Conservation (phyloP, 345 rosid species). For the Eucalyptus tenuipes region DNA sequence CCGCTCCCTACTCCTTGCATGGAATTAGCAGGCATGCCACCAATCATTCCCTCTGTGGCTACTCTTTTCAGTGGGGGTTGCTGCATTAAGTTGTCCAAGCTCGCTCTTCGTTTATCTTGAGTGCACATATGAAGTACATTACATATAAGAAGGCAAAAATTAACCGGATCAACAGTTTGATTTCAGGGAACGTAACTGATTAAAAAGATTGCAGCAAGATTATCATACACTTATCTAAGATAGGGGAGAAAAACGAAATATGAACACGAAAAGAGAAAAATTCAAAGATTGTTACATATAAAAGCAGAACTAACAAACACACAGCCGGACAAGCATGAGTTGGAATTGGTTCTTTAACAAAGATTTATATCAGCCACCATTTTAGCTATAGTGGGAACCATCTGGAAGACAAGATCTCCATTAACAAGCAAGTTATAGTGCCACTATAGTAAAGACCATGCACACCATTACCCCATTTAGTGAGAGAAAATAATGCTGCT, state of each 20-base stretch:
- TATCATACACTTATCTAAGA: background rate
- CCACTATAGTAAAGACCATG: background rate
- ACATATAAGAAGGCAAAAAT: background rate
- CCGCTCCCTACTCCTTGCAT: constrained; percentile 30
- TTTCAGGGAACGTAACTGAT: background rate
- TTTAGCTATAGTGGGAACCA: background rate
- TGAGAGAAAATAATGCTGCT: background rate
- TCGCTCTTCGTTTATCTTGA: constrained; percentile 80
- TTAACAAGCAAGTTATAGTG: background rate
- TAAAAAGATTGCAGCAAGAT: background rate
- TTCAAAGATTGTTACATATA: background rate
- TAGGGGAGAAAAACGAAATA: background rate
- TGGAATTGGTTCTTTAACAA: background rate
- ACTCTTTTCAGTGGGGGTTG: constrained; percentile 59
- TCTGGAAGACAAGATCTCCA: background rate
- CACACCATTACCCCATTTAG: background rate
- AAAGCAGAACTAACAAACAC: background rate
- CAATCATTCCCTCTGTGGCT: constrained; percentile 26
- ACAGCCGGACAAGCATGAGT: background rate
- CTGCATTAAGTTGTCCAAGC: constrained; percentile 48
- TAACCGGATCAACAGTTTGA: background rate
- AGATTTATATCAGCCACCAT: background rate
- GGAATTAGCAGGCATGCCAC: constrained; percentile 40
- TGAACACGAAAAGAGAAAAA: background rate
- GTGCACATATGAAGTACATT: background rate